These are phyloP conservation scores for Fusarium beomiforme DNA, from an alignment of 2,329 filamentous ascomycete genomes.

Conservation along the genomic window DNA sequence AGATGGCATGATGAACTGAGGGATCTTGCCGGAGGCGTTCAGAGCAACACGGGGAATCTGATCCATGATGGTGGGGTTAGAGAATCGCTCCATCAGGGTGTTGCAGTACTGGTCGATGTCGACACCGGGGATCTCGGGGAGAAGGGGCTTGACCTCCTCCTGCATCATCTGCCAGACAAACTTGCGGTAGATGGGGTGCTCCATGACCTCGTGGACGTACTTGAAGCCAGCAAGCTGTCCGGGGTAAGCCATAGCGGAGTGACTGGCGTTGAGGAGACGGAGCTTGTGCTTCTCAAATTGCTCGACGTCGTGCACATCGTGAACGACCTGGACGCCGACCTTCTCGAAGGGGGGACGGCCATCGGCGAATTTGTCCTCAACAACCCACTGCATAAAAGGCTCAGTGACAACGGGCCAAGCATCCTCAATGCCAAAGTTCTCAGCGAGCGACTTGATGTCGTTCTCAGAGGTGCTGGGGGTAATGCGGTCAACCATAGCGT, in stretches of 20 bases:
- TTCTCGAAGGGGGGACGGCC: conserved; percentile 63
- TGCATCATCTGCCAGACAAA: conserved; percentile 66
- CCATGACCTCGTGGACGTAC: conserved; percentile 65
- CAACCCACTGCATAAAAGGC: conserved; percentile 66
- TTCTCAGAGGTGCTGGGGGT: conserved; percentile 59
- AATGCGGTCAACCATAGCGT: conserved; percentile 66
- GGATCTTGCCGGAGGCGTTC: conserved; percentile 64
- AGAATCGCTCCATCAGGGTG: conserved; percentile 64
- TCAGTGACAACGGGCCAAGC: conserved; percentile 64
- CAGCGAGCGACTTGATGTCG: conserved; percentile 57
- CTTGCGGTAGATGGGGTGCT: conserved; percentile 57
- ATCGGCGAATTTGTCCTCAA: conserved; percentile 62
- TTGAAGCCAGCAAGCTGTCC: conserved; percentile 62
- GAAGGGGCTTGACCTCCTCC: conserved; percentile 61
- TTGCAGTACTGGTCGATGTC: conserved; percentile 62
- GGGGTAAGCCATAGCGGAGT: conserved; percentile 62
- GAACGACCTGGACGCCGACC: conserved; percentile 62
- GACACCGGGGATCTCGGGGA: conserved; percentile 61
- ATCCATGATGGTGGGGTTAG: conserved; percentile 66
- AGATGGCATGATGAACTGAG: conserved; percentile 61
- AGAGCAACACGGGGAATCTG: conserved; percentile 62
- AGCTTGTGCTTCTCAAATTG: conserved; percentile 67
- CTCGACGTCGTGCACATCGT: conserved; percentile 62
- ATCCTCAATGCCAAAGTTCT: conserved; percentile 59
- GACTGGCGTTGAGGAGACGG: conserved; percentile 62